These are phyloP conservation scores for Cnidoscolus chayamansa DNA, from an alignment of 441 rosid species.

Conservation along the genomic window DNA sequence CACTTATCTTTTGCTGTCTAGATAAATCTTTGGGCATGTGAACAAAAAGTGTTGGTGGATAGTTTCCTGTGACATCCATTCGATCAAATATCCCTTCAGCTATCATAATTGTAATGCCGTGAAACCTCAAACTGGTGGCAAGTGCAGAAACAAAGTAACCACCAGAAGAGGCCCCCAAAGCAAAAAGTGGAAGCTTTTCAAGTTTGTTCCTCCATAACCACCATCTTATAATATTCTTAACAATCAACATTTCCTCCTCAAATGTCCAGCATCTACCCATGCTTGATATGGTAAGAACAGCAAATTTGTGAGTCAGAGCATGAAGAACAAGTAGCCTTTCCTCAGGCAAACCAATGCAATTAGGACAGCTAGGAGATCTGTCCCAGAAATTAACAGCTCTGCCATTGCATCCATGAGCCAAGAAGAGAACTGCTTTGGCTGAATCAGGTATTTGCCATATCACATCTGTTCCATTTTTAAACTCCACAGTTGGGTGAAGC, in stretches of 20 bases:
- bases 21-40: conserved; percentile 81
- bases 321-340: conserved; percentile 61
- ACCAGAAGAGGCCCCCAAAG: conserved; percentile 94
- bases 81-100: conserved; percentile 70
- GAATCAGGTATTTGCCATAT: conserved; percentile 76
- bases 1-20: conserved; percentile 64
- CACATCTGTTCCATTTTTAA: conserved; percentile 62
- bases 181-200: conserved; percentile 71
- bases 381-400: conserved; percentile 87
- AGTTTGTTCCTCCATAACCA: conserved; percentile 57
- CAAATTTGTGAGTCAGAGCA: conserved; percentile 55
- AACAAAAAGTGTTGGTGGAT: conserved; percentile 83
- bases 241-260: conserved; percentile 51
- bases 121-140: conserved; percentile 52
- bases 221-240: conserved; percentile 47
- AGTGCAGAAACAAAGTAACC: conserved; percentile 82
- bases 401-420: conserved; percentile 87
- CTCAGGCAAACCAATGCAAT: conserved; percentile 82
- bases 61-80: conserved; percentile 46
- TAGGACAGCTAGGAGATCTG: conserved; percentile 51
- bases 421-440: conserved; percentile 81
- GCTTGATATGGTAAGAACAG: conserved; percentile 71
- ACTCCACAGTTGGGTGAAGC: conserved; percentile 49
- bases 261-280: conserved; percentile 64
- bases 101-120: conserved; percentile 75